A percentile compares a stretch with the other conserved stretches of the same genome.
Conservation (phyloP, 2,329 filamentous ascomycete genomes). For the Pseudodiploospora longispora region DNA sequence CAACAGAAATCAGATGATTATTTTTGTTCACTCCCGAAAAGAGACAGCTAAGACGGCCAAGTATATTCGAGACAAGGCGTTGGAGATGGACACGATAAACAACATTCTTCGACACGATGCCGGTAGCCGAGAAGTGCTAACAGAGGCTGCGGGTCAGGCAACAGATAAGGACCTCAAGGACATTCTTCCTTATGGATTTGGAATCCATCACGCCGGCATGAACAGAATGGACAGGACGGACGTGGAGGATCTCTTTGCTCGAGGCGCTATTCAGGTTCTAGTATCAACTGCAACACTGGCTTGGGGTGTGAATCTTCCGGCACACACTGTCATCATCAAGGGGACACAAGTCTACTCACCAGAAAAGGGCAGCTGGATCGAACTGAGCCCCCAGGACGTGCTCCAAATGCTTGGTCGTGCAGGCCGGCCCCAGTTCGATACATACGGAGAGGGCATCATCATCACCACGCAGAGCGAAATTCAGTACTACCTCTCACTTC, state of each 20-base stretch:
- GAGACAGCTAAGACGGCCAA: constrained; percentile 96
- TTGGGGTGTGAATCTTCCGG: constrained; percentile 97
- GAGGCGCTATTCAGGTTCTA: constrained; percentile 86
- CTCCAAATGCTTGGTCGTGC: constrained; percentile 98
- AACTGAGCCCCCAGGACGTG: constrained; percentile 93
- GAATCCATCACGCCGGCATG: constrained; percentile 98
- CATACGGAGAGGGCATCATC: constrained; percentile 96
- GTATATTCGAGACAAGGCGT: constrained; percentile 90
- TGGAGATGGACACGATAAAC: constrained; percentile 95
- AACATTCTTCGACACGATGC: constrained; percentile 91
- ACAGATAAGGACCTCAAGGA: constrained; percentile 88
- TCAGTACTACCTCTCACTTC: constrained; percentile 90
- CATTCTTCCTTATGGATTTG: constrained; percentile 89
- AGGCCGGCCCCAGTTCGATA: constrained; percentile 92
- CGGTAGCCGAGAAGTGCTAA: constrained; percentile 79
- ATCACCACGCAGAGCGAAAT: constrained; percentile 94
- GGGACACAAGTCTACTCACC: constrained; percentile 97
- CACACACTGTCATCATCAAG: constrained; percentile 98
- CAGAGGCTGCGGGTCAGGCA: constrained; percentile 74
- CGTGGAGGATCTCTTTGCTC: constrained; percentile 88
- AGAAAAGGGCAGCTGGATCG: constrained; percentile 97
- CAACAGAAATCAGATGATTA: constrained; percentile 94
- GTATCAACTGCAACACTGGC: constrained; percentile 97
- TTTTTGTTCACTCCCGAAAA: constrained; percentile 96
- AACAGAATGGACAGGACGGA: constrained; percentile 88